phyloP scores from a whole-genome alignment of 2,329 filamentous ascomycete species.

The Claviceps pusilla region DNA sequence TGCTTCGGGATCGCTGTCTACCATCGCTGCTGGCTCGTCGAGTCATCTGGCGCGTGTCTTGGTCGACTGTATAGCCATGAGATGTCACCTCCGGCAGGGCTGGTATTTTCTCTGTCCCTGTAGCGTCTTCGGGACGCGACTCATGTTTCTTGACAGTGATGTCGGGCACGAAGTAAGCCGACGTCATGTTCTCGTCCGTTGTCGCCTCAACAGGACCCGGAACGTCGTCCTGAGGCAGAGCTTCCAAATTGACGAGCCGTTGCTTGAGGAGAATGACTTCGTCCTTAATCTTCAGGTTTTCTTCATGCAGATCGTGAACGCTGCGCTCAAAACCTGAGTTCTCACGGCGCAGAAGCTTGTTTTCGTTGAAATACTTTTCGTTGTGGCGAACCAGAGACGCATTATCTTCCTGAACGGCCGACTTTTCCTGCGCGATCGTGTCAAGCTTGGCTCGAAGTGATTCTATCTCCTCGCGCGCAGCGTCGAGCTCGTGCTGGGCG shows the following conservation, averaged over 20 bases:
- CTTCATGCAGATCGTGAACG: slow-evolving; percentile 29
- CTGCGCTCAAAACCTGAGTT: slow-evolving; percentile 33
- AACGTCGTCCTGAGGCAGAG: slow-evolving; percentile 22
- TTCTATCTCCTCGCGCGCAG: slow-evolving; percentile 25
- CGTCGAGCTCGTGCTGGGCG: slow-evolving; percentile 27
- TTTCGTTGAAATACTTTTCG: slow-evolving; percentile 39
- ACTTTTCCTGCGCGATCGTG: slow-evolving; percentile 27
- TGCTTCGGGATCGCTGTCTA: slow-evolving; percentile 15
- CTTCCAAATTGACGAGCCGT: slow-evolving; percentile 28
- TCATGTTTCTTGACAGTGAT: slow-evolving; percentile 36
- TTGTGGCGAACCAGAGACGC: slow-evolving; percentile 38
- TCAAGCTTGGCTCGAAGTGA: slow-evolving; percentile 23
- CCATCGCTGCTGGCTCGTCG: slow-evolving; percentile 15
- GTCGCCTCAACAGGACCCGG: slow-evolving; percentile 21
- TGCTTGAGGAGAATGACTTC: slow-evolving; percentile 30
- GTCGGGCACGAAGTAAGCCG: slow-evolving; percentile 42
- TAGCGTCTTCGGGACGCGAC: slow-evolving; percentile 16
- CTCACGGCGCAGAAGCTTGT: slow-evolving; percentile 32
- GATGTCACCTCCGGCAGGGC: slow-evolving; percentile 17
- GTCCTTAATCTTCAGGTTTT: slow-evolving; percentile 32
- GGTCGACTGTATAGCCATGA: slow-evolving; percentile 17
- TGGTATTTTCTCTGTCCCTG: slow-evolving; percentile 17
- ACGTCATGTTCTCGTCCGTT: slow-evolving; percentile 41
- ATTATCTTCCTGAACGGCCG: slow-evolving; percentile 34
- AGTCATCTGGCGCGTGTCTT: slow-evolving; percentile 14